Evolutionary conservation across 805 yeast genomes (phyloP), one percentile per base, ranked within the genome.

Genomic region (Cyberlindnera sargentensis): DNA sequence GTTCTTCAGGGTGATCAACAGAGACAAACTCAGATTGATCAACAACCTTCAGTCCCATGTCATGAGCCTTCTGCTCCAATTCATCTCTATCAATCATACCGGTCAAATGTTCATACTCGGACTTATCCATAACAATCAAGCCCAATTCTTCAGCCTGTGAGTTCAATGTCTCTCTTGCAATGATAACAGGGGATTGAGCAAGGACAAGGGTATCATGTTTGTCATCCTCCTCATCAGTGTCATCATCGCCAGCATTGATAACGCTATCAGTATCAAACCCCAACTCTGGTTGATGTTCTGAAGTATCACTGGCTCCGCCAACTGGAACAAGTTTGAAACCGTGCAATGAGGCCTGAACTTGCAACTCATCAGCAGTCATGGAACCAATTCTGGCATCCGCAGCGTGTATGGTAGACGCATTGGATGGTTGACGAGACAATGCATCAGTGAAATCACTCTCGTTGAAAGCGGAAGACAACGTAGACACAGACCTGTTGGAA

Each of bases 401-500:
- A 3, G 51, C 56, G 31, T 51, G 45, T 9, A 55, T 50, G 2
- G 61, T 55, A 2, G 61, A 56, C 5, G 56, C 49, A 37, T 51
- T 51, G 6, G 61, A 56, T 0, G 50, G 51, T 23, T 53, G 48
- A 31, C 58, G 54, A 3, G 57, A 53, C 32, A 56, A 27, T 1
- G 65, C 65, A 52, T 61, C 66, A 6, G 55, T 57, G 42, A 57
- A 58, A 8, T 58, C 60, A 37, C 60, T 53, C 34, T 58, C 62
- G 27, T 55, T 51, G 10, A 60, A 46, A 3, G 54, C 45, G 3
- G 58, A 50, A 4, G 58, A 49, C 23, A 55, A 39, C 2, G 63
- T 61, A 9, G 55, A 36, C 3, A 48, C 39, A 3, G 65, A 61
- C 5, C 40, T 46, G 34, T 53, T 56, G 8, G 42, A 31, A 15